Conservation (phyloP, 352 stramenopile species). For the Phytophthora cryptogea region DNA sequence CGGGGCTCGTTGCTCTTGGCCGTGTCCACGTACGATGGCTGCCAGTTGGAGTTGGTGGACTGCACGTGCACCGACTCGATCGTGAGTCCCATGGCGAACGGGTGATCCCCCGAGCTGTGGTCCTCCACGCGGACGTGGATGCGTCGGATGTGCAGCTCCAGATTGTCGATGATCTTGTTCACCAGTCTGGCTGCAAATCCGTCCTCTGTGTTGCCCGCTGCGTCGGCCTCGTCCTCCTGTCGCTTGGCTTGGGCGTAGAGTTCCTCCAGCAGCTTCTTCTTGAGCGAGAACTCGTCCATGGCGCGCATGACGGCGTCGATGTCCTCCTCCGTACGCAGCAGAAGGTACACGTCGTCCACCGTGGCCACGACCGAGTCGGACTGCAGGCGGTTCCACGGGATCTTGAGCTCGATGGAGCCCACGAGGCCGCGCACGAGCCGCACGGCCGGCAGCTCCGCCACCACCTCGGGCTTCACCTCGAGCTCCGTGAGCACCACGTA, state of each 20-base stretch:
- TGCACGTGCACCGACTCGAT: slow-evolving; percentile 85
- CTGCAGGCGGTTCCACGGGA: slow-evolving; percentile 89
- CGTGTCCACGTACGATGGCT: slow-evolving; percentile 82
- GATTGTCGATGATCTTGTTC: slow-evolving; percentile 91
- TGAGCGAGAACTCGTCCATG: slow-evolving; percentile 82
- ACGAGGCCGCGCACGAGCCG: slow-evolving; percentile 78
- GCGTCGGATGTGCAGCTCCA: slow-evolving; percentile 87
- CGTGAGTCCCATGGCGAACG: slow-evolving; percentile 81
- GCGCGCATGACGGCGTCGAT: slow-evolving; percentile 75
- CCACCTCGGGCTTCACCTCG: slow-evolving; percentile 79
- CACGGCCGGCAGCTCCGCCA: slow-evolving; percentile 64
- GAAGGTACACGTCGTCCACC: slow-evolving; percentile 85
- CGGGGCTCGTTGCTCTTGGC: slow-evolving; percentile 81
- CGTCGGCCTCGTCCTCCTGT: slow-evolving; percentile 45
- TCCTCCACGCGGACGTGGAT: slow-evolving; percentile 88
- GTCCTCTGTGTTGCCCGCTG: slow-evolving; percentile 34
- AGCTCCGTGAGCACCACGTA: slow-evolving; percentile 85
- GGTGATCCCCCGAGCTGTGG: slow-evolving; percentile 73
- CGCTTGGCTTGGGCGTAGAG: slow-evolving; percentile 75
- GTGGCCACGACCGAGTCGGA: slow-evolving; percentile 88
- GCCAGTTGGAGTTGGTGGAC: slow-evolving; percentile 89
- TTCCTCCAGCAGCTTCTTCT: slow-evolving; percentile 85
- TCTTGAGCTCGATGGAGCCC: slow-evolving; percentile 89
- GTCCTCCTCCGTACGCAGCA: slow-evolving; percentile 81
- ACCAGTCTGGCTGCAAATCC: slow-evolving; percentile 77